Evolutionary conservation across 805 yeast species (phyloP).

Genomic region (Limtongia smithiae): DNA sequence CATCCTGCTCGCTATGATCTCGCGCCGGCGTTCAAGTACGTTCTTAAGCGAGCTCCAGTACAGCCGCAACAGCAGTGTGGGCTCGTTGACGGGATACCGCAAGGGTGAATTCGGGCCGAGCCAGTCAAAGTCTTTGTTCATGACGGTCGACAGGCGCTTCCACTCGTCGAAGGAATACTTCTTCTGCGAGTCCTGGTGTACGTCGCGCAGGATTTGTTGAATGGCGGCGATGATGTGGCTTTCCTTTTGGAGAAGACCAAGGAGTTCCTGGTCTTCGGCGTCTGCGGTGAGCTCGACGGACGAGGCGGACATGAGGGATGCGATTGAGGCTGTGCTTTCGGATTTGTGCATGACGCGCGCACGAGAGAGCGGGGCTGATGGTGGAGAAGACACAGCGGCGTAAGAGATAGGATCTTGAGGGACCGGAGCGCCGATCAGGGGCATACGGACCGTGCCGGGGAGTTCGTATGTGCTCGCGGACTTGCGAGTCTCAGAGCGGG

Average conservation of each 20-base stretch:
- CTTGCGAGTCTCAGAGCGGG: background rate
- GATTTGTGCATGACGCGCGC: no score
- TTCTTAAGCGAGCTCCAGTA: slow-evolving; percentile 14
- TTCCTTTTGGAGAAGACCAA: background rate
- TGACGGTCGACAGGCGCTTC: slow-evolving; percentile 41
- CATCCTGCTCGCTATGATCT: no score
- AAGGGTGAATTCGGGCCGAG: slow-evolving; percentile 63
- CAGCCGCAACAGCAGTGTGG: slow-evolving; percentile 48
- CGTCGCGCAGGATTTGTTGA: slow-evolving; percentile 9
- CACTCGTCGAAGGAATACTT: slow-evolving; percentile 53
- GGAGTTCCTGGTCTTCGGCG: background rate
- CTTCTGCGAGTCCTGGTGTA: slow-evolving; percentile 38
- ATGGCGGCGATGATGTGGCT: slow-evolving; percentile 6
- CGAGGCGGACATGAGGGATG: no score
- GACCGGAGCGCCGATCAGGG: no score
- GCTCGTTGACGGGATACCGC: slow-evolving; percentile 64
- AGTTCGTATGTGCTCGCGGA: background rate
- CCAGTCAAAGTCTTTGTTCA: slow-evolving; percentile 52
- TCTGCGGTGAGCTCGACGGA: background rate
- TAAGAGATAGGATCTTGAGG: no score
- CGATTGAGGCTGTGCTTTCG: background rate
- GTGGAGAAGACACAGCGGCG: no score
- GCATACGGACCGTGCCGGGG: no score
- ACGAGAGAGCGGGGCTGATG: no score
- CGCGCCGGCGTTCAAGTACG: background rate